Evolutionary conservation across 2,329 filamentous ascomycete genomes (phyloP), one percentile per base, ranked within the genome.

Genomic region (Colletotrichum shisoi): DNA sequence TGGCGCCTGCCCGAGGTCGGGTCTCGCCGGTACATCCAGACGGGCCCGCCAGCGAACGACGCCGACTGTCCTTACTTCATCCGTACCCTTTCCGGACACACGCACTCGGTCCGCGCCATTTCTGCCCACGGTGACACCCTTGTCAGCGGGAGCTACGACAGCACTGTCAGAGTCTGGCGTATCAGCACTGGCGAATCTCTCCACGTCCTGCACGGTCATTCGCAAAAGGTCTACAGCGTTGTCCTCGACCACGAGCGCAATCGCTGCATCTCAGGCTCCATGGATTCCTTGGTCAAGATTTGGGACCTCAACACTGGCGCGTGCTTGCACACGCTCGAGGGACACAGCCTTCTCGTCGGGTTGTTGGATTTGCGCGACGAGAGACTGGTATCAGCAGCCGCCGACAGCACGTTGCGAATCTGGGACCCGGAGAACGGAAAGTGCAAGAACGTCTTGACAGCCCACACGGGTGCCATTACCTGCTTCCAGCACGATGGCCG

Each of bases 401-500:
- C 95, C 0, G 95, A 99, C 74, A 96, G 93, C 49, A 99, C 95
- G 0, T 84, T 99, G 17, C 88, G 95, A 49, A 97, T 99, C 63
- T 99, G 95, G 95, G 94, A 99, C 73, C 95, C 95, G 0, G 93
- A 97, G 75, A 93, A 86, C 51, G 95, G 95, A 8, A 89, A 92
- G 71, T 98, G 95, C 78, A 94, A 93, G 77, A 93, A 91, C 74
- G 94, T 91, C 12, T 83, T 99, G 65, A 94, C 91, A 72, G 95
- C 95, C 0, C 95, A 99, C 74, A 98, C 94, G 0, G 95, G 94
- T 42, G 95, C 95, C 24, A 99, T 99, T 71, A 99, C 95, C 4
- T 99, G 95, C 78, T 99, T 99, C 79, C 95, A 99, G 78, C 95
- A 99, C 73, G 95, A 99, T 75, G 93, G 91, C 0, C 91, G 94